Evolutionary conservation across 768 basidiomycete species (phyloP), one percentile per base, ranked within the genome.

Genomic region (Sarcodon aspratus): DNA sequence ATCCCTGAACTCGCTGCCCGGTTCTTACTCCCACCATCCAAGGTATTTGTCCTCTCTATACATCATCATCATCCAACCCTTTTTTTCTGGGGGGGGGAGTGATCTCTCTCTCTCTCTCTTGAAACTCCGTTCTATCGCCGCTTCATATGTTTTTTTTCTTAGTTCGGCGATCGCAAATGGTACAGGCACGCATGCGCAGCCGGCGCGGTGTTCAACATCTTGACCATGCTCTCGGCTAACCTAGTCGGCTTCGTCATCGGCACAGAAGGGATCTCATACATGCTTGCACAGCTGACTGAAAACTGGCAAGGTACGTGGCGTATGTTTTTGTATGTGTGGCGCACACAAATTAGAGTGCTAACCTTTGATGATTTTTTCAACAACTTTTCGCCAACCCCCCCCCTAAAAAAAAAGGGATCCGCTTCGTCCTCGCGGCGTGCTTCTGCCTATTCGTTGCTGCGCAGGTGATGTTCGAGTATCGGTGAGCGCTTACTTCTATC

Each of bases 401-500:
- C n/a, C n/a, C n/a, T n/a, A n/a, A n/a, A 47, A 50, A 10, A 13
- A 17, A 49, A 90, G 89, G 88, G 6, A 50, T 85, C 36, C 63
- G 63, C 11, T 96, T 93, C 64, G 62, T 91, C 52, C 44, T 75
- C 0, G 60, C 73, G 5, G 79, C 81, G 0, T 74, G 75, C 45
- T 69, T 57, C 1, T 80, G 80, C 57, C 42, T 97, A 10, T 98
- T 94, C 58, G 73, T 90, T 17, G 89, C 75, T 2, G 80, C 78
- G 1, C 95, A 98, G 59, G 61, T 95, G 42, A 96, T 97, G 95
- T 91, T 98, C 51, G 95, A 98, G 59, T 98, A 98, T 64, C 70
- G 90, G 89, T 85, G 54, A 15, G 82, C 69, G 3, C 7, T 31
- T 6, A 40, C 34, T 50, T 7, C 45, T 21, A 33, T 13, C 13